Evolutionary conservation across 2,329 filamentous ascomycete species (phyloP), one percentile per base, ranked within the genome.

Genomic region (Cadophora sp.): DNA sequence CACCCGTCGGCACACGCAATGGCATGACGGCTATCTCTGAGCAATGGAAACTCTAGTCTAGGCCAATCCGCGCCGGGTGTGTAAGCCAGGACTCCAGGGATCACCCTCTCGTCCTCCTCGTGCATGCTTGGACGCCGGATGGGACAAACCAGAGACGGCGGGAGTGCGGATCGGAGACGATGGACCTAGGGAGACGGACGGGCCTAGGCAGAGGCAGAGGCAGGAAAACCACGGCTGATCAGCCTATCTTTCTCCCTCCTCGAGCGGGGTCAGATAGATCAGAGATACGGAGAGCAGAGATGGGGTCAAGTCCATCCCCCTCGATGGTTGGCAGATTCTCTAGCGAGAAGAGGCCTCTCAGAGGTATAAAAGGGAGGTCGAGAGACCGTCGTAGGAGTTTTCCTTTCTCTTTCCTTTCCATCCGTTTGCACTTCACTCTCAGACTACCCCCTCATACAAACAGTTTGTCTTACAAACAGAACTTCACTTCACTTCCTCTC

Each of bases 321-420:
- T 73, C 68, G 68, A 72, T 73, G 68, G 68, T 70, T 68, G 69
- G 67, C 56, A 70, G 62, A 66, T 67, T 64, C 68, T 67, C 65
- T 63, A 70, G 68, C 68, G 65, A 71, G 71, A 62, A 67, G 62
- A 66, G 50, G 61, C 77, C 74, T 69, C 73, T 76, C 77, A 86
- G 83, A 85, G 83, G 81, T 89, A 90, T 90, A 90, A 90, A 89
- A 88, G 81, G 85, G 79, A 77, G 76, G 75, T 76, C 80, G 78
- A 79, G 84, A 80, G 80, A 83, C 82, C 73, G 78, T 75, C 77
- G 79, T 75, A 75, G 74, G 73, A 70, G 70, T 66, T 77, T 77
- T 81, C 78, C 78, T 85, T 81, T 80, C 83, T 85, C 82, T 83
- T 86, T 80, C 81, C 83, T 84, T 83, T 80, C 62, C 73, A 80